Percentiles rank a stretch among this genome's conserved stretches.
phyloP scores from a whole-genome alignment of 176 grass and related monocot genomes.

The Lolium rigidum region DNA sequence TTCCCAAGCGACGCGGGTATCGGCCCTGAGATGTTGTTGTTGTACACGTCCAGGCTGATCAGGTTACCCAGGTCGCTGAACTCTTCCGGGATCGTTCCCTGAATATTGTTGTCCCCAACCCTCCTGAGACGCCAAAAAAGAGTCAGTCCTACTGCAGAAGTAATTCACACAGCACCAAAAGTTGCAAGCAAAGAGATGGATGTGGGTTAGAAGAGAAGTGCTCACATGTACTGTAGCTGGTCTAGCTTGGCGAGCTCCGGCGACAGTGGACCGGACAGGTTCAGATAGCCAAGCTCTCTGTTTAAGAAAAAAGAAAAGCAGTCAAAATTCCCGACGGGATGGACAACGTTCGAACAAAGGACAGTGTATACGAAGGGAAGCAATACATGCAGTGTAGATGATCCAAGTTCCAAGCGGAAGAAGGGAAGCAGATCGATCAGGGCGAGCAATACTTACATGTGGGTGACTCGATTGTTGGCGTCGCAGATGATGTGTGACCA shows the following conservation, averaged over 20 bases:
- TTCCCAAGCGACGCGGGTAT: slow-evolving; percentile 68
- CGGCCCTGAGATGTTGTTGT: slow-evolving; percentile 67
- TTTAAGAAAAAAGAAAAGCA: too few species aligned
- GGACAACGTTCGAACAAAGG: too few species aligned
- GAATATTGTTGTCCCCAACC: slow-evolving; percentile 60
- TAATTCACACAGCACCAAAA: too few species aligned
- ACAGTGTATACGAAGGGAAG: too few species aligned
- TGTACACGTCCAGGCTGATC: slow-evolving; percentile 63
- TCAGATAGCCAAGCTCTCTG: neutral
- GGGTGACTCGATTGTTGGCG: slow-evolving; percentile 50
- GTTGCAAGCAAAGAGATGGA: too few species aligned
- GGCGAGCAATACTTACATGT: slow-evolving; percentile 49
- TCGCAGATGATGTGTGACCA: slow-evolving; percentile 66
- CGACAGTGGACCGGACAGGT: slow-evolving; percentile 59
- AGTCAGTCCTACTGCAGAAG: too few species aligned
- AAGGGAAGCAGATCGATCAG: neutral
- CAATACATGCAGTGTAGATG: too few species aligned
- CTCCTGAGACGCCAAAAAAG: slow-evolving; percentile 39
- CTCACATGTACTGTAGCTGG: slow-evolving; percentile 68
- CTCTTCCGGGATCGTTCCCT: slow-evolving; percentile 67
- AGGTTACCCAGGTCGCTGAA: slow-evolving; percentile 59
- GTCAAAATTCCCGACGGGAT: too few species aligned
- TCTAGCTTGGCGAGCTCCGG: slow-evolving; percentile 65
- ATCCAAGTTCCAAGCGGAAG: neutral
- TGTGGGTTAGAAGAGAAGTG: neutral